Percentiles rank a stretch among this genome's conserved stretches.
phyloP scores from a whole-genome alignment of 2,329 filamentous ascomycete genomes.

The Fusarium avenaceum region DNA sequence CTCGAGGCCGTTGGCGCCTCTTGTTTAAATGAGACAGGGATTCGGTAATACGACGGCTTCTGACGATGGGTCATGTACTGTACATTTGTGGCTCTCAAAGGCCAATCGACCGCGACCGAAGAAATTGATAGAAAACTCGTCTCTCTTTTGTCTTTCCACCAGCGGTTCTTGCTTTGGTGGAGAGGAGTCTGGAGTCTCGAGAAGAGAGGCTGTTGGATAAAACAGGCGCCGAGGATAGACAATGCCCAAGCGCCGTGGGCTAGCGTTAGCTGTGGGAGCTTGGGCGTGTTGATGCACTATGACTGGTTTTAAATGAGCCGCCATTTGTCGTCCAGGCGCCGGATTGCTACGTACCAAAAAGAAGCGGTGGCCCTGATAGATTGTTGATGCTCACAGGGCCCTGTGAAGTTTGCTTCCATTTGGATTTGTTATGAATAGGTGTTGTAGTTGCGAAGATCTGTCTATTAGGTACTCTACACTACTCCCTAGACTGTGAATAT shows the following conservation, averaged over 20 bases:
- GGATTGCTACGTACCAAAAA: background rate
- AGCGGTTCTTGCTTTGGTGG: slow-evolving; percentile 14
- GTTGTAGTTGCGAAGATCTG: too few relatives aligned
- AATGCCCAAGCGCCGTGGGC: slow-evolving; percentile 38
- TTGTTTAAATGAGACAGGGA: slow-evolving; percentile 48
- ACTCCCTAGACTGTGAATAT: too few relatives aligned
- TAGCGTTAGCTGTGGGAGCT: slow-evolving; percentile 28
- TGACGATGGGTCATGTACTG: slow-evolving; percentile 27
- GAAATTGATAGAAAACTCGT: background rate
- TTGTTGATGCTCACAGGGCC: background rate
- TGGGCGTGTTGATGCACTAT: slow-evolving; percentile 30
- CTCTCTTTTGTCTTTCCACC: background rate
- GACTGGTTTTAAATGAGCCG: slow-evolving; percentile 41
- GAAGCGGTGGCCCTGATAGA: slow-evolving; percentile 7
- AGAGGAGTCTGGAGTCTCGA: slow-evolving; percentile 15
- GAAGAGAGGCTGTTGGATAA: slow-evolving; percentile 15
- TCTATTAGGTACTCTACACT: too few relatives aligned
- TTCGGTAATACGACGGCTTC: slow-evolving; percentile 35
- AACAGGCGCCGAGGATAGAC: slow-evolving; percentile 32
- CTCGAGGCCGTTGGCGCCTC: slow-evolving; percentile 41
- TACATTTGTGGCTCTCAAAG: slow-evolving; percentile 36
- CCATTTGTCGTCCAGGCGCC: slow-evolving; percentile 27
- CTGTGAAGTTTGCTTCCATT: slow-evolving; percentile 3
- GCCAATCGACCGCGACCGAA: slow-evolving; percentile 28
- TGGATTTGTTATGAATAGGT: background rate